phyloP scores from a whole-genome alignment of 768 basidiomycete species.

The Cubamyces sp. region DNA sequence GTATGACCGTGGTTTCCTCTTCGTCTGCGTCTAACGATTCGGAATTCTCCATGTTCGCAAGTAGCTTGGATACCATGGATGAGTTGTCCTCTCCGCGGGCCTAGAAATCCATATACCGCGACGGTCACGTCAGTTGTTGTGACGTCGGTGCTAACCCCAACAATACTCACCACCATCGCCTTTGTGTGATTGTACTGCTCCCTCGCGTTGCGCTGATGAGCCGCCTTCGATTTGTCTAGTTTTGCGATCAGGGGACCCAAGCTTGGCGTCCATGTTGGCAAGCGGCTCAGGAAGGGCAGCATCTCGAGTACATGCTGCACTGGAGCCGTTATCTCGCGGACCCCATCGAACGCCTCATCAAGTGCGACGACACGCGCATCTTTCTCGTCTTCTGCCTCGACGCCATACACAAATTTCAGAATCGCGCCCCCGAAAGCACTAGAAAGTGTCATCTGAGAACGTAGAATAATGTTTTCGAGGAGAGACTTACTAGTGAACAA shows the following conservation, averaged over 20 bases:
- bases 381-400: not conserved
- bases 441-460: no score
- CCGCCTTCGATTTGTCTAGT: not conserved
- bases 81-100: not conserved
- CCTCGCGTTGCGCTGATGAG: not conserved
- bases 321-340: slow-evolving; percentile 7
- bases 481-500: slow-evolving; percentile 10
- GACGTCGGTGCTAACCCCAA: no score
- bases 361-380: slow-evolving; percentile 24
- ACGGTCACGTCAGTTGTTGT: no score
- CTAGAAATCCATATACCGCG: not conserved
- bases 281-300: not conserved
- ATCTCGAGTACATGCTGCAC: slow-evolving; percentile 2
- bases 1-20: not conserved
- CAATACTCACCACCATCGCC: not conserved
- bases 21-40: not conserved
- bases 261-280: slow-evolving; percentile 8
- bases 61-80: not conserved
- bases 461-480: not conserved
- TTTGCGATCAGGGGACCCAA: not conserved
- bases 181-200: not conserved
- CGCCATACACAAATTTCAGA: slow-evolving; percentile 2
- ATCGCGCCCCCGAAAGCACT: slow-evolving; percentile 8
- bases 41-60: not conserved
- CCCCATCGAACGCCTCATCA: slow-evolving; percentile 12